Conservation (phyloP, 2,329 filamentous ascomycete genomes). For the Cytospora paraplurivora region DNA sequence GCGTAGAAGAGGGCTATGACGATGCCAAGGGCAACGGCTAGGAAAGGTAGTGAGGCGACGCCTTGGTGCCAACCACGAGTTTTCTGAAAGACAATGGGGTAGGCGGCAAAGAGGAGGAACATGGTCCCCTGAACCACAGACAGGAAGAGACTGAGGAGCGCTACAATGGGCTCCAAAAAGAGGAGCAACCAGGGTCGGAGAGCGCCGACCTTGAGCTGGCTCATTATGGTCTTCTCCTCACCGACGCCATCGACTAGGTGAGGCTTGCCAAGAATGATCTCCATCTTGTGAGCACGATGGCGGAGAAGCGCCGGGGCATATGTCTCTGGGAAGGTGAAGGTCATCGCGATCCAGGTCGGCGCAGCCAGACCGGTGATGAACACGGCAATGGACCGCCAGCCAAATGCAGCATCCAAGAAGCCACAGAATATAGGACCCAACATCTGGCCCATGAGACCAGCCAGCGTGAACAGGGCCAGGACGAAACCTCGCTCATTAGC, state of each 20-base stretch:
- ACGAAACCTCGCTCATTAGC: slow-evolving; percentile 57
- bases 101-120: slow-evolving; percentile 47
- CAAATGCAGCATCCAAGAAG: slow-evolving; percentile 42
- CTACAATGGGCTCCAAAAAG: slow-evolving; percentile 59
- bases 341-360: slow-evolving; percentile 51
- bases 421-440: slow-evolving; percentile 30
- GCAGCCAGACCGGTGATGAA: slow-evolving; percentile 28
- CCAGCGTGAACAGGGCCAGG: slow-evolving; percentile 60
- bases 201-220: slow-evolving; percentile 55
- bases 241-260: slow-evolving; percentile 33
- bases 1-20: slow-evolving; percentile 52
- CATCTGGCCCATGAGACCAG: slow-evolving; percentile 32
- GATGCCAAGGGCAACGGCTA: slow-evolving; percentile 59
- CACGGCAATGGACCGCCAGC: slow-evolving; percentile 30
- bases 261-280: slow-evolving; percentile 45
- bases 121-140: slow-evolving; percentile 44
- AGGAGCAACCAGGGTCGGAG: slow-evolving; percentile 41
- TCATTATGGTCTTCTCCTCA: slow-evolving; percentile 42
- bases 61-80: slow-evolving; percentile 50
- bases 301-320: slow-evolving; percentile 62
- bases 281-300: slow-evolving; percentile 53
- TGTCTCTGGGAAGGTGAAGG: slow-evolving; percentile 59
- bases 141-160: slow-evolving; percentile 57
- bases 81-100: slow-evolving; percentile 55
- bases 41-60: slow-evolving; percentile 55